phyloP scores from a whole-genome alignment of 352 stramenopile genomes.

The Phytophthora fragariaefolia region DNA sequence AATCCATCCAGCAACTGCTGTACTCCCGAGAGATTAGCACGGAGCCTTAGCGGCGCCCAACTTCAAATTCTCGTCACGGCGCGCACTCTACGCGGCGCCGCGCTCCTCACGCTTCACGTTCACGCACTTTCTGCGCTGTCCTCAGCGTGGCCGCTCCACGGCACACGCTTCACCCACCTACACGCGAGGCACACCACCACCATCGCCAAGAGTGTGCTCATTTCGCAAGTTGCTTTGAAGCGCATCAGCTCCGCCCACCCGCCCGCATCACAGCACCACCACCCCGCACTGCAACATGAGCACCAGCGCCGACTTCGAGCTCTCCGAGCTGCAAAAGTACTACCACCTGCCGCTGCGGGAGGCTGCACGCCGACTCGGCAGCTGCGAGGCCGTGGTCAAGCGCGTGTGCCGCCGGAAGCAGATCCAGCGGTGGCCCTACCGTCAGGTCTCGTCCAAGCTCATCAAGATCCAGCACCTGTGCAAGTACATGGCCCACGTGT shows the following conservation, averaged over 20 bases:
- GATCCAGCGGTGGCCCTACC: constrained; percentile 87
- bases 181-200: constrained; percentile 29
- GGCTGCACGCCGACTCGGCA: constrained; percentile 72
- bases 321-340: constrained; percentile 85
- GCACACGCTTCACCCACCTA: constrained; percentile 27
- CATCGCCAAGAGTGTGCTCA: constrained; percentile 33
- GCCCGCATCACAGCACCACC: constrained; percentile 4
- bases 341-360: constrained; percentile 86
- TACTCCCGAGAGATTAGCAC: constrained; percentile 42
- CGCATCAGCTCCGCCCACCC: constrained; percentile 23
- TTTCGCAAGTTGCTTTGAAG: constrained; percentile 44
- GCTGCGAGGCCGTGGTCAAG: constrained; percentile 86
- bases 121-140: constrained; percentile 37
- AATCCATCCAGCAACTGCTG: constrained; percentile 32
- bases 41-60: constrained; percentile 30
- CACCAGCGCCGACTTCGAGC: constrained; percentile 78
- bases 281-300: constrained; percentile 16
- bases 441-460: constrained; percentile 85
- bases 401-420: constrained; percentile 80
- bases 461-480: constrained; percentile 89
- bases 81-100: constrained; percentile 29
- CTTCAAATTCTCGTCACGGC: constrained; percentile 43
- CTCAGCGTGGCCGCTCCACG: constrained; percentile 14
- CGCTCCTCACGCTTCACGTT: constrained; percentile 24
- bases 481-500: constrained; percentile 87